Percentiles rank a stretch among this genome's conserved stretches.
These are phyloP conservation scores for Aspergillus carlsbadensis DNA, from an alignment of 495 filamentous ascomycete species.

Conservation along the genomic window DNA sequence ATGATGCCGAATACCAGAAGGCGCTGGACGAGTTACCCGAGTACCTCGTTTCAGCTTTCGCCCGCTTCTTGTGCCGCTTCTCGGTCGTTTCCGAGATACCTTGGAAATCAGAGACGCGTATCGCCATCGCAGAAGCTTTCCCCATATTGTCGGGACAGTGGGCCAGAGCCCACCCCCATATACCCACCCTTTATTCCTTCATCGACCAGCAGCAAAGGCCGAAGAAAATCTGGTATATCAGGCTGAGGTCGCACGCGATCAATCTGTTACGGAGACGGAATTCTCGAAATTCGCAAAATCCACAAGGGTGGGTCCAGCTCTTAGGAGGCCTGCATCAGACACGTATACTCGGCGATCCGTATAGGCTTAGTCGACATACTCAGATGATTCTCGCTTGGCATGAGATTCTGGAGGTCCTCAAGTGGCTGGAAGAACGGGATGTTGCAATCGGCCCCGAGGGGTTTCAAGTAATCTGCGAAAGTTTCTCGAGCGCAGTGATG, in stretches of 20 bases:
- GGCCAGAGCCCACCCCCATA: constrained; percentile 1
- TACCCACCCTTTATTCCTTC: constrained; percentile 24
- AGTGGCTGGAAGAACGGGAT: constrained; percentile 38
- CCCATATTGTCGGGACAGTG: constrained; percentile 26
- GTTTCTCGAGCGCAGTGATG: constrained; percentile 42
- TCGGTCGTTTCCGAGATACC: constrained; percentile 14
- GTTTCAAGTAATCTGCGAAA: constrained; percentile 46
- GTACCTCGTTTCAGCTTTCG: constrained; percentile 47
- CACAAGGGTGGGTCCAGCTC: constrained; percentile 41
- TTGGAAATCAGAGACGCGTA: constrained; percentile 17
- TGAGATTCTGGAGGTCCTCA: constrained; percentile 30
- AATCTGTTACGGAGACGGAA: constrained; percentile 35
- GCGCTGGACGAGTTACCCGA: constrained; percentile 34
- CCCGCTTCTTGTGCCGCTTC: constrained; percentile 44
- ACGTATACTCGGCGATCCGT: constrained; percentile 16
- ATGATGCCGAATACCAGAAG: constrained; percentile 17
- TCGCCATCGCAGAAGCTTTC: constrained; percentile 32
- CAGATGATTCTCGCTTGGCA: constrained; percentile 46
- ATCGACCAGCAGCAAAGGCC: constrained; percentile 9
- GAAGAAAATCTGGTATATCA: constrained; percentile 23
- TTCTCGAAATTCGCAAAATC: constrained; percentile 30
- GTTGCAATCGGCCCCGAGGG: constrained; percentile 41
- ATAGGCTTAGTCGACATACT: constrained; percentile 20
- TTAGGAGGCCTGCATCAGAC: constrained; percentile 28
- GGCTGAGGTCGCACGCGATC: constrained; percentile 43